Conservation (phyloP, 441 rosid genomes). For the Jatropha multifida region DNA sequence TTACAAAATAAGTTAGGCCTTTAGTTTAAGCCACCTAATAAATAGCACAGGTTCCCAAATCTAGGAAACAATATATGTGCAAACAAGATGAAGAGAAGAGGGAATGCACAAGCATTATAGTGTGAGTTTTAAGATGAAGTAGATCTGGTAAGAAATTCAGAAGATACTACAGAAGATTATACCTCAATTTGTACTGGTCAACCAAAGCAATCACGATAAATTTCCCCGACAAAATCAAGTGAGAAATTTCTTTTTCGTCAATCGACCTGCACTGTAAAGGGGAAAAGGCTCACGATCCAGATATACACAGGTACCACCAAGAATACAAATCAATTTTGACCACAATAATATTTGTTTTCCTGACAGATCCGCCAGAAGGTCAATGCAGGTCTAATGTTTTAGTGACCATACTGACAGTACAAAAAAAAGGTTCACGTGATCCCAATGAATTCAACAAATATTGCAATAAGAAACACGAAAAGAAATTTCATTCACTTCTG, state of each 20-base stretch:
- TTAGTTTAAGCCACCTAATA: not conserved
- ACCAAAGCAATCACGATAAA: conserved; percentile 87
- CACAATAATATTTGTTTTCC: not conserved
- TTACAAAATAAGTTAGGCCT: conserved; percentile 5
- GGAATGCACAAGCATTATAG: not conserved
- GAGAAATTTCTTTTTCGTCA: conserved; percentile 60
- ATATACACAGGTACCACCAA: conserved; percentile 9
- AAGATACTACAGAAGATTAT: conserved; percentile 15
- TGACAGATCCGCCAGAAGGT: not conserved
- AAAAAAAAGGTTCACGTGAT: not conserved
- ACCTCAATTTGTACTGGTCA: conserved; percentile 87
- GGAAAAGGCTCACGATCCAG: conserved; percentile 32
- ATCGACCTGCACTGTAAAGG: conserved; percentile 89
- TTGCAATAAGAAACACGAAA: not conserved
- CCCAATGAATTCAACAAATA: not conserved
- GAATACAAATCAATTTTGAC: not conserved
- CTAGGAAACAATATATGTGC: not conserved
- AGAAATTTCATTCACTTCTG: not conserved
- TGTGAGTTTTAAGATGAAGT: not conserved
- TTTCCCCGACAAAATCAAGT: conserved; percentile 70
- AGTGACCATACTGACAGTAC: not conserved
- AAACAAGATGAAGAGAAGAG: not conserved
- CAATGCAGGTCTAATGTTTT: not conserved
- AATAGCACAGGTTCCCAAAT: not conserved
- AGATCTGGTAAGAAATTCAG: conserved; percentile 8